Base-by-base conservation (phyloP, 139 green algal species). In the Chlamydomonas urium region DNA sequence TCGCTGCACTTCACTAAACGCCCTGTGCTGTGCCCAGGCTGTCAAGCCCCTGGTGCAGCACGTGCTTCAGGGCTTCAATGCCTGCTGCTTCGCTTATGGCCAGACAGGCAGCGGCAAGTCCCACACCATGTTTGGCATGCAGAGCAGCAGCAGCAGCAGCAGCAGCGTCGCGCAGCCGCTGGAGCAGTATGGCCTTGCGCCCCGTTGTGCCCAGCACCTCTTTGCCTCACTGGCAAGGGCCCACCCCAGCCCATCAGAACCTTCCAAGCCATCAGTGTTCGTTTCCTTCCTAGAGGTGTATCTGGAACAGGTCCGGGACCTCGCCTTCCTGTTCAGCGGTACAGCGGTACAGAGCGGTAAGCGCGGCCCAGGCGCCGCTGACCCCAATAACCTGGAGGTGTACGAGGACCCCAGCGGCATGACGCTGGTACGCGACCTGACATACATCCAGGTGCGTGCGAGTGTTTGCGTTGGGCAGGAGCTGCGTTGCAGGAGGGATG, bases 41-140 rank as follows among this genome's bases (percentile, higher is more conserved):
- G 72, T 47, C 24, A 37, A 38, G 21, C 65, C 72, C 1, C 34
- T 65, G 0, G 50, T 78, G 0, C 74, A 87, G 38, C 77, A 87
- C 34, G 81, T 77, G 1, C 36, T 86, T 66, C 35, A 75, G 28
- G 81, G 82, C 10, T 87, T 83, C 75, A 85, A 85, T n/a, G 75
- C 78, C 0, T 87, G 82, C 73, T 76, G 61, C 38, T 82, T 87
- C 58, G 82, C 82, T 1, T 89, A 86, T 42, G 83, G 83, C 1
- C 83, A 89, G 42, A 89, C 83, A 6, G 79, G 67, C 69, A 66
- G 47, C 29, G 83, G 83, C 4, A 89, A 89, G 72, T 84, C 83
- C 1, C 74, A 78, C 65, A 79, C 53, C 31, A 83, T 87, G 75
- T 80, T 79, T 73, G 75, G 75, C 21, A 29, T 33, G 21, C 65